These are phyloP conservation scores for Candida sp. DNA, from an alignment of 1,139 yeast species.

Conservation along the genomic window DNA sequence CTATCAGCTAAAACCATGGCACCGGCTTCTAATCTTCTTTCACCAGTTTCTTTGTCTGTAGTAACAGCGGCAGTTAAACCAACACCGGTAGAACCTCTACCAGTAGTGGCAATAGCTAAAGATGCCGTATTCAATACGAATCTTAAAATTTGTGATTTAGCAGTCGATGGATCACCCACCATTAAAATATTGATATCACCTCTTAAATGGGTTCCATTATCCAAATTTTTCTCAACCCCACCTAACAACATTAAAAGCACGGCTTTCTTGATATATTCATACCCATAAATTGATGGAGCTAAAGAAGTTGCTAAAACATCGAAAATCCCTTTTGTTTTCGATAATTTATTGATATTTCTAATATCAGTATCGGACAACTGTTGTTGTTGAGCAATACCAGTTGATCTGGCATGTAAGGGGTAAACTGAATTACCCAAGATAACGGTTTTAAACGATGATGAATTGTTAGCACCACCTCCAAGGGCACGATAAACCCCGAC, in stretches of 20 bases:
- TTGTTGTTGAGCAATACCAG: slow-evolving; percentile 79
- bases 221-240: slow-evolving; percentile 92
- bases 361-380: slow-evolving; percentile 79
- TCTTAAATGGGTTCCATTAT: slow-evolving; percentile 94
- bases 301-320: slow-evolving; percentile 79
- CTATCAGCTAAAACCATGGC: slow-evolving; percentile 99
- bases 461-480: slow-evolving; percentile 72
- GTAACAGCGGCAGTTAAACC: slow-evolving; percentile 99
- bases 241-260: slow-evolving; percentile 88
- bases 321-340: slow-evolving; percentile 67
- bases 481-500: slow-evolving; percentile 93
- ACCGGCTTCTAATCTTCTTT: slow-evolving; percentile 95
- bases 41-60: slow-evolving; percentile 95
- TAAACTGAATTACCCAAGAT: slow-evolving; percentile 87
- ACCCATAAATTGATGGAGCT: slow-evolving; percentile 96
- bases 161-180: slow-evolving; percentile 99
- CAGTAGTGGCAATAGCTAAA: slow-evolving; percentile 96
- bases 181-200: slow-evolving; percentile 94
- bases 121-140: slow-evolving; percentile 94
- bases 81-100: slow-evolving; percentile 99
- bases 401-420: slow-evolving; percentile 81
- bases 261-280: slow-evolving; percentile 87
- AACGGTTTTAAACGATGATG: slow-evolving; percentile 75
- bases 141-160: slow-evolving; percentile 92
- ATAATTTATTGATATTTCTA: slow-evolving; percentile 77